These are phyloP conservation scores for Meyerozyma elateridarum DNA, from an alignment of 1,139 yeast genomes.

Conservation along the genomic window DNA sequence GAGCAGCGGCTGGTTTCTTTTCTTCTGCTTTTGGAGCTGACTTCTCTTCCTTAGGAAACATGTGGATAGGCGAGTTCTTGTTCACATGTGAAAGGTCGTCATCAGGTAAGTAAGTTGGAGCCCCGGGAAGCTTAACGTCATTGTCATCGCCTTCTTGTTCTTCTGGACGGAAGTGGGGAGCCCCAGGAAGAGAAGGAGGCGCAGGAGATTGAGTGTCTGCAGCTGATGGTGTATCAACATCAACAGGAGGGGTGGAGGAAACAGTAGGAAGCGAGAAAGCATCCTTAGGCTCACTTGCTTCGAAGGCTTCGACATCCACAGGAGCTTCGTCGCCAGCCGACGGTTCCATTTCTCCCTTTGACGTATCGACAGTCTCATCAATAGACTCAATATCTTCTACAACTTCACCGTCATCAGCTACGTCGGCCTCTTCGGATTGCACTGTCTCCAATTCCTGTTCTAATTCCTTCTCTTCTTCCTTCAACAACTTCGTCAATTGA, in stretches of 20 bases:
- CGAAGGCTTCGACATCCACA: not conserved
- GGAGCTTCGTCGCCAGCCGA: not conserved
- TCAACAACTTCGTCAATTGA: constrained; percentile 36
- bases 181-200: constrained; percentile 14
- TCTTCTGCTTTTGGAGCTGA: not conserved
- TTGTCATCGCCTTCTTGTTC: constrained; percentile 17
- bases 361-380: not conserved
- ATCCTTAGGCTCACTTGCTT: too few relatives aligned
- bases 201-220: constrained; percentile 17
- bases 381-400: not conserved
- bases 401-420: constrained; percentile 3
- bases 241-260: not conserved
- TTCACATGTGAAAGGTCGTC: constrained; percentile 36
- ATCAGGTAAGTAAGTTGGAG: constrained; percentile 40
- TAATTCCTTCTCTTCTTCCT: constrained; percentile 22
- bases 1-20: not conserved
- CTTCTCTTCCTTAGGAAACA: constrained; percentile 26
- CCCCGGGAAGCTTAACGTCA: constrained; percentile 34
- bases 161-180: constrained; percentile 23
- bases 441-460: constrained; percentile 5
- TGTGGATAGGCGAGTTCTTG: constrained; percentile 36
- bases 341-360: not conserved
- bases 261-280: not conserved
- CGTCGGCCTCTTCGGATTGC: constrained; percentile 1
- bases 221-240: constrained; percentile 24